phyloP scores from a whole-genome alignment of 345 rosid species.

The Geranium brycei region DNA sequence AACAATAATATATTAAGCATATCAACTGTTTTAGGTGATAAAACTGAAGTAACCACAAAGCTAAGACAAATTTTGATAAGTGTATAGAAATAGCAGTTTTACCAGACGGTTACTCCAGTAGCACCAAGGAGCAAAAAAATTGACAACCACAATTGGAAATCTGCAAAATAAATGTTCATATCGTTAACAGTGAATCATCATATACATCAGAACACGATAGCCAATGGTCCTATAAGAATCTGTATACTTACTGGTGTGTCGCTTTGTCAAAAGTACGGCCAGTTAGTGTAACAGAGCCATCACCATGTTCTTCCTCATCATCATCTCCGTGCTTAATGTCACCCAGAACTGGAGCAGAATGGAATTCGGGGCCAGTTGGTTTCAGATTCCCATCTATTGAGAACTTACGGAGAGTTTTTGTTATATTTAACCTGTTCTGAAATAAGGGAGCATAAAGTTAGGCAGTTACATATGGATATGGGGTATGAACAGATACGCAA shows the following conservation, averaged over 20 bases:
- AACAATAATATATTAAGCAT: no score
- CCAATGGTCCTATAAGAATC: conserved; percentile 1
- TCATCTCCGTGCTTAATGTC: conserved; percentile 80
- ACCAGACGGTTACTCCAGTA: conserved; percentile 93
- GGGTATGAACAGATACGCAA: no score
- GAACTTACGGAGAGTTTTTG: conserved; percentile 84
- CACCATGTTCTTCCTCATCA: conserved; percentile 44
- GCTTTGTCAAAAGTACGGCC: conserved; percentile 55
- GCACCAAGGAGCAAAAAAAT: conserved; percentile 99
- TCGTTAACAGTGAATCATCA: neutral
- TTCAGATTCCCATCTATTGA: conserved; percentile 70
- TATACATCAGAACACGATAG: neutral
- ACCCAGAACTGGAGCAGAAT: conserved; percentile 42
- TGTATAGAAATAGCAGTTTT: conserved; percentile 10
- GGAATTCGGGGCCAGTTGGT: conserved; percentile 79
- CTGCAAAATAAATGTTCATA: conserved; percentile 30
- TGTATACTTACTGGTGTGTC: conserved; percentile 55
- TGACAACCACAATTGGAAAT: conserved; percentile 72
- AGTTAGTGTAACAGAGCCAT: conserved; percentile 49
- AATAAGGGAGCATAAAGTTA: conserved; percentile 20
- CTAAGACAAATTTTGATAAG: no score
- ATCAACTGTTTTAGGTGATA: neutral
- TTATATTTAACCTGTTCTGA: conserved; percentile 96
- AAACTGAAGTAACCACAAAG: no score
- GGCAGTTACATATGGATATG: conserved; percentile 2